phyloP scores from a whole-genome alignment of 1,284 basidiomycete species.

The Gymnopus androsaceus region DNA sequence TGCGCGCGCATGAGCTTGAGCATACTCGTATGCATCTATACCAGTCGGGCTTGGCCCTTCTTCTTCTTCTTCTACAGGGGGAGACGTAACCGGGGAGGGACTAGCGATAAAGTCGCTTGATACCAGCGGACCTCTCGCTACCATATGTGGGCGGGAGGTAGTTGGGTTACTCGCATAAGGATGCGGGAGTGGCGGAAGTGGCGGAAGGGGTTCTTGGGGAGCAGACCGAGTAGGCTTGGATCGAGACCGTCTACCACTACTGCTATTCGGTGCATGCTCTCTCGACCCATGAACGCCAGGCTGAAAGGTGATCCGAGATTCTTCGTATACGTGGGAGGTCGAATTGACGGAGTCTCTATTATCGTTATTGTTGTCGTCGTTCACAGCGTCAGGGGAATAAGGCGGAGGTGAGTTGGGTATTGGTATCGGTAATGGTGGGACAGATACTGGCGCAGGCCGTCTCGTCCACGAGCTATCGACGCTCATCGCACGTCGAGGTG shows the following conservation, averaged over 20 bases:
- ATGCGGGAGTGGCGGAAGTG: no score
- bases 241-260: neutral
- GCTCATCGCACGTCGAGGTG: constrained; percentile 2
- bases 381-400: neutral
- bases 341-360: neutral
- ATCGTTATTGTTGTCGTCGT: neutral
- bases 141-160: neutral
- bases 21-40: neutral
- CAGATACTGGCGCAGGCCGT: neutral
- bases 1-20: neutral
- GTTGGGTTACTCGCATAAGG: neutral
- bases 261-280: neutral
- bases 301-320: constrained; percentile 6
- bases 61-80: no score
- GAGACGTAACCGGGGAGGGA: no score
- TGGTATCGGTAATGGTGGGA: neutral
- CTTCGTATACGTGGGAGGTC: neutral
- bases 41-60: neutral
- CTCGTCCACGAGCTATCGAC: neutral
- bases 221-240: neutral
- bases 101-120: neutral
- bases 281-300: neutral
- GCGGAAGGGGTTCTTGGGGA: no score
- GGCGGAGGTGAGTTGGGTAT: neutral
- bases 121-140: neutral